phyloP scores from a whole-genome alignment of 108 stramenopile species.

The Cylindrotheca fusiformis region DNA sequence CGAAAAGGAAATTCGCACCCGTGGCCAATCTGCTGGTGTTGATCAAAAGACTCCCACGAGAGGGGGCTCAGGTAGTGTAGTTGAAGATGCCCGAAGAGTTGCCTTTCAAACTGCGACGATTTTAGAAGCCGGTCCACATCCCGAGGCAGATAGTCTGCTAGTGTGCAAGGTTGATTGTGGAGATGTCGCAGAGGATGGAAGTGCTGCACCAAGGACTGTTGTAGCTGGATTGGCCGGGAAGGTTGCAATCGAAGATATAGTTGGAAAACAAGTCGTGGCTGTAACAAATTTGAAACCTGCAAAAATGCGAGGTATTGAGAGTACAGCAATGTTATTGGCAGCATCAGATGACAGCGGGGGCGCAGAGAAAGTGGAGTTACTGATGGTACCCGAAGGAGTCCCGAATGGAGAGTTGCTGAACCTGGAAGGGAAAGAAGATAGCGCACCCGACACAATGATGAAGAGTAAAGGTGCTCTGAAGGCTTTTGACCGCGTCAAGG shows the following conservation, averaged over 20 bases:
- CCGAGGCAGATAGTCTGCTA: slow-evolving; percentile 84
- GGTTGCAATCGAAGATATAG: slow-evolving; percentile 55
- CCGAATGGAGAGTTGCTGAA: slow-evolving; percentile 74
- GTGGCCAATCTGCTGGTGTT: slow-evolving; percentile 17
- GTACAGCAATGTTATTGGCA: slow-evolving; percentile 78
- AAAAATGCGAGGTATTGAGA: slow-evolving; percentile 86
- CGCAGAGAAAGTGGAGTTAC: slow-evolving; percentile 65
- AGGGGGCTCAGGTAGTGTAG: slow-evolving; percentile 21
- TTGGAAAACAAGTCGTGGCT: slow-evolving; percentile 65
- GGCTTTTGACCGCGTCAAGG: slow-evolving; percentile 74
- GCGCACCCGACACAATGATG: slow-evolving; percentile 75
- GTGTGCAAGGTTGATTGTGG: slow-evolving; percentile 82
- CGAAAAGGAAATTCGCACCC: slow-evolving; percentile 21
- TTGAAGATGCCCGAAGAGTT: slow-evolving; percentile 68
- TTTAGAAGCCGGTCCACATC: slow-evolving; percentile 71
- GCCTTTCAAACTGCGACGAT: slow-evolving; percentile 77
- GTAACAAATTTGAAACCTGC: slow-evolving; percentile 85
- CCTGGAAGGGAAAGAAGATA: slow-evolving; percentile 65
- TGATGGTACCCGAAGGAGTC: slow-evolving; percentile 64
- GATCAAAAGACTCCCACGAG: slow-evolving; percentile 10
- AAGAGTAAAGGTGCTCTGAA: slow-evolving; percentile 89
- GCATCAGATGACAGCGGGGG: slow-evolving; percentile 68
- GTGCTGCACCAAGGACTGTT: slow-evolving; percentile 58
- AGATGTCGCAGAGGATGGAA: slow-evolving; percentile 54
- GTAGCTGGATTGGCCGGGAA: slow-evolving; percentile 82